Evolutionary conservation across 129 eudicot genomes (phyloP).

Genomic region (Saussurea involucrata): DNA sequence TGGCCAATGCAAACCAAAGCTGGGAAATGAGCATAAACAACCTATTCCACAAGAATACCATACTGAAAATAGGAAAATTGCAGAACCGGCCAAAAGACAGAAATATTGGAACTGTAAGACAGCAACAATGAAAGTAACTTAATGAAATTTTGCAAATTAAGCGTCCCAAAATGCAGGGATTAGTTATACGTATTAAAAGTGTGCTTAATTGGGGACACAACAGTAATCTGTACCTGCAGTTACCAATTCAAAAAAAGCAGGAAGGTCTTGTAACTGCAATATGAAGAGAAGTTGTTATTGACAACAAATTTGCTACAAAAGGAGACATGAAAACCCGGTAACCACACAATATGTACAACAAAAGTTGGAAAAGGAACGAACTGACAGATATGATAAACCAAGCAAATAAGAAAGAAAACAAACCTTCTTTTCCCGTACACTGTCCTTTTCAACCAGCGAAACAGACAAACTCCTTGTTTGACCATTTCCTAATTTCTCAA

Average conservation of each 20-base stretch:
- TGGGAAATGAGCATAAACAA: too few relatives aligned
- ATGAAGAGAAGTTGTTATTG: conserved; percentile 14
- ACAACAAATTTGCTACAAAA: conserved; percentile 17
- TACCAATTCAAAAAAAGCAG: conserved; percentile 64
- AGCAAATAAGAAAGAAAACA: conserved; percentile 14
- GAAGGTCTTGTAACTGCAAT: conserved; percentile 61
- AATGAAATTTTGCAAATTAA: too few relatives aligned
- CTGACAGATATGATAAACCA: conserved; percentile 8
- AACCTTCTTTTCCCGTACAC: conserved; percentile 54
- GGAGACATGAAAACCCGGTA: background rate
- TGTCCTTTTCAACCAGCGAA: conserved; percentile 46
- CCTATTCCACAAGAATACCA: too few relatives aligned
- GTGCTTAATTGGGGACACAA: background rate
- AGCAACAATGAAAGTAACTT: too few relatives aligned
- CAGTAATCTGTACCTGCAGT: conserved; percentile 54
- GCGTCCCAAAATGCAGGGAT: too few relatives aligned
- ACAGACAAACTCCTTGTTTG: conserved; percentile 72
- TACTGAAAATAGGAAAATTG: too few relatives aligned
- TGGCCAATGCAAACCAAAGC: too few relatives aligned
- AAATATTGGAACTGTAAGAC: too few relatives aligned
- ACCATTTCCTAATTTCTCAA: conserved; percentile 53
- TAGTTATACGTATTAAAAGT: background rate
- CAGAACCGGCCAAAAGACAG: too few relatives aligned
- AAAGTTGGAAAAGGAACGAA: background rate
- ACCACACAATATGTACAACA: background rate